Evolutionary conservation across 2,329 filamentous ascomycete genomes (phyloP).

Genomic region (Fusarium longipes): DNA sequence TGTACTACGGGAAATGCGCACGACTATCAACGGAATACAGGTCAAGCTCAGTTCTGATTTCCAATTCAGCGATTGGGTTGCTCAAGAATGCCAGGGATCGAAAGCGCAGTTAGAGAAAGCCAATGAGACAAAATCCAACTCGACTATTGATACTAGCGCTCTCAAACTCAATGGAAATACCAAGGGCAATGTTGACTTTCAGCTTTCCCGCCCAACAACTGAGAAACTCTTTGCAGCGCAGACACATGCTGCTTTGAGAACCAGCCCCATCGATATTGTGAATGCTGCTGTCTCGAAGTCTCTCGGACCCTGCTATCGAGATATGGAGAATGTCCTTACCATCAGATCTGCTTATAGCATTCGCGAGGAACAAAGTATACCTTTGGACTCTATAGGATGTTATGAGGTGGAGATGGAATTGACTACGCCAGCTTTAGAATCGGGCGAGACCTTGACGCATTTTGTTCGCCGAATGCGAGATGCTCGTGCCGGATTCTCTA

Average conservation of each 20-base stretch:
- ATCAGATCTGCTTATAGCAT: slow-evolving; percentile 6
- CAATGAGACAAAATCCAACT: slow-evolving; percentile 1
- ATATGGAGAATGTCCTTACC: neutral
- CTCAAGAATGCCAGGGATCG: neutral
- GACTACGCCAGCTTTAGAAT: neutral
- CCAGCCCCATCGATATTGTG: slow-evolving; percentile 2
- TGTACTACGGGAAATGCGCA: slow-evolving; percentile 1
- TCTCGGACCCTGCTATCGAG: slow-evolving; percentile 3
- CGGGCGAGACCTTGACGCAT: neutral
- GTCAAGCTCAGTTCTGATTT: slow-evolving; percentile 2
- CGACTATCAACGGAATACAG: neutral
- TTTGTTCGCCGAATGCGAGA: slow-evolving; percentile 1
- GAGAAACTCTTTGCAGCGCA: slow-evolving; percentile 2
- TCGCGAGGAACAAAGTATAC: slow-evolving; percentile 2
- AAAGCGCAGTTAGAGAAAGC: slow-evolving; percentile 3
- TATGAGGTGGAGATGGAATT: slow-evolving; percentile 7
- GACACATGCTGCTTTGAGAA: slow-evolving; percentile 1
- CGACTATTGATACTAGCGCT: neutral
- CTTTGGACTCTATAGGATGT: neutral
- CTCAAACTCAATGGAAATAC: slow-evolving; percentile 1
- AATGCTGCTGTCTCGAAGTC: slow-evolving; percentile 7
- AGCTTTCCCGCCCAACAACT: neutral
- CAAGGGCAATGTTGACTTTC: neutral
- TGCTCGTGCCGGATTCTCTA: neutral
- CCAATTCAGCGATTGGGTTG: slow-evolving; percentile 1